Base-by-base conservation (phyloP, 768 basidiomycete genomes). In the Russula virescens region DNA sequence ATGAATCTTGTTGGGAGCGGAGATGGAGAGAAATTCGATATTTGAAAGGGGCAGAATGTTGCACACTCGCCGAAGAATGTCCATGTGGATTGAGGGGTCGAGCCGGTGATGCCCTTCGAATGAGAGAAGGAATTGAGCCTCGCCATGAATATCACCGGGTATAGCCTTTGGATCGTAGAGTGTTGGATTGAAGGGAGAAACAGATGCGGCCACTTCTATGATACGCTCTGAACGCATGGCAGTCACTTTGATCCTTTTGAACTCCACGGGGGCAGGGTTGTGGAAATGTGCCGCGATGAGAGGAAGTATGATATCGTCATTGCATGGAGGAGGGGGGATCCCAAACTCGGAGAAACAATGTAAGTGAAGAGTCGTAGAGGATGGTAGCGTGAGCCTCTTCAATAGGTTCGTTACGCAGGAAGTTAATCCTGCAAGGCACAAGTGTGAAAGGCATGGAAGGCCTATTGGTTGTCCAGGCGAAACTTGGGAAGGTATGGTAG, bases 1-100 rank as follows among this genome's bases (percentile, higher is more conserved):
- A 14, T 25, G 23, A 26, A 14, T 5, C 2, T 11, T 28, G 16
- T 58, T 16, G 16, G 42, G 16, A n/a, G 50, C 35, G 10, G 7
- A 47, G n/a, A 63, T 21, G 42, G 50, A 63, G 21, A 63, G 62
- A n/a, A 53, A 54, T 34, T 54, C 46, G 28, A 63, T 4, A 2
- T 58, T 46, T 16, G 45, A 21, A 9, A 63, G 47, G 8, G 62
- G 57, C 2, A 63, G 28, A 25, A 21, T 26, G 9, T 19, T 26
- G 46, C 57, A 63, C 19, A 26, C 23, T 2, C 40, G 34, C 51
- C 31, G 28, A 23, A 59, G 35, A 21, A 47, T 48, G 21, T 59
- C 26, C 23, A 7, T 18, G 18, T 31, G 19, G 26, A n/a, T 38
- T 11, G 38, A 38, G 10, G 38, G 35, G 19, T 2, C 13, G 14